Evolutionary conservation across 2,329 filamentous ascomycete species (phyloP).

Genomic region (Neurospora sp.): DNA sequence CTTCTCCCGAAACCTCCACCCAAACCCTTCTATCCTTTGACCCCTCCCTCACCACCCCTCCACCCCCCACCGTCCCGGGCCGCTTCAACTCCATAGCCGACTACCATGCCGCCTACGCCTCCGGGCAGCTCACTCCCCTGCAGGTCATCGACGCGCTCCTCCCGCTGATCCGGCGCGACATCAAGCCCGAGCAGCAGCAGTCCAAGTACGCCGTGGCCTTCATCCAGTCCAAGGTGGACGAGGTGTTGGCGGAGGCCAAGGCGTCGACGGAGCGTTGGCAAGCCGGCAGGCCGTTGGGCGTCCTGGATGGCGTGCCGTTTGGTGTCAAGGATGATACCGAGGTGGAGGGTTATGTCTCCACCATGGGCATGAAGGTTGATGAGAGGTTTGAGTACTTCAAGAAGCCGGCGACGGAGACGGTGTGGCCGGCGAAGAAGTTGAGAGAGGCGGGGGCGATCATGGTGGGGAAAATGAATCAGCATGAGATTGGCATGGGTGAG

Average conservation of each 20-base stretch:
- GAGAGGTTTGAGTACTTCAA: conserved; percentile 41
- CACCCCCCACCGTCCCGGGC: conserved; percentile 30
- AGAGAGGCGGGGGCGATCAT: conserved; percentile 67
- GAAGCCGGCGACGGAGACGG: conserved; percentile 42
- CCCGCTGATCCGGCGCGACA: conserved; percentile 56
- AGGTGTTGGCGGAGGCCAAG: conserved; percentile 57
- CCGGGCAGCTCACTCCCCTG: conserved; percentile 59
- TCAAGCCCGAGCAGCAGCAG: conserved; percentile 25
- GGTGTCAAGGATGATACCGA: conserved; percentile 76
- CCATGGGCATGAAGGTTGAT: conserved; percentile 53
- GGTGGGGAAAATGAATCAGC: conserved; percentile 70
- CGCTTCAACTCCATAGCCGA: conserved; percentile 64
- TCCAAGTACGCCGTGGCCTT: conserved; percentile 64
- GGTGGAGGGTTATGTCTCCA: conserved; percentile 59
- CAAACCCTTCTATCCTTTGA: conserved; percentile 30
- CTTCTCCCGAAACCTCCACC: conserved; percentile 21
- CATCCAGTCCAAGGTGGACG: conserved; percentile 53
- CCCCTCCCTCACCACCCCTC: conserved; percentile 29
- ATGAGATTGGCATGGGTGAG: conserved; percentile 62
- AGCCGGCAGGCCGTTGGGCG: conserved; percentile 51
- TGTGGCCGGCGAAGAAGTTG: conserved; percentile 61
- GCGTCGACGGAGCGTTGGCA: conserved; percentile 67
- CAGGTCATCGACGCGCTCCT: conserved; percentile 64
- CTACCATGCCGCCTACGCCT: conserved; percentile 66
- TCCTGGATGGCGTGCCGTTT: conserved; percentile 74